phyloP scores from a whole-genome alignment of 202 grass and related monocot genomes.

The Carex sylvatica region DNA sequence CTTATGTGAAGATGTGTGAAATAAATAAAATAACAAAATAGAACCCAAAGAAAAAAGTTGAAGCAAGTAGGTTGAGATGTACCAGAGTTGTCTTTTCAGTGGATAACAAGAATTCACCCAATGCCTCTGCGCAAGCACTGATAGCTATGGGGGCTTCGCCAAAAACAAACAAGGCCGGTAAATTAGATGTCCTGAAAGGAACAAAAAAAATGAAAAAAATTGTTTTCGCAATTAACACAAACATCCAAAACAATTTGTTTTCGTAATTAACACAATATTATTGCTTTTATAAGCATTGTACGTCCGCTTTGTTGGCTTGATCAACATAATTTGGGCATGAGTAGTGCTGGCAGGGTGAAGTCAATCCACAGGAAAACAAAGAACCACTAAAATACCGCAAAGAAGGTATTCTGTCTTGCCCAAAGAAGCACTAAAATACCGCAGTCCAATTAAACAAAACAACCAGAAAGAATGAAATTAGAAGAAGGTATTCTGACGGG shows the following conservation, averaged over 20 bases:
- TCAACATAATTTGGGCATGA: background rate
- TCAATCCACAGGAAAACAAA: background rate
- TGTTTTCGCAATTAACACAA: background rate
- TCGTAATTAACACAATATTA: background rate
- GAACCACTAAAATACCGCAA: background rate
- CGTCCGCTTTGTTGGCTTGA: background rate
- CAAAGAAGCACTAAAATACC: background rate
- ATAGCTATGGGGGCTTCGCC: slow-evolving; percentile 60
- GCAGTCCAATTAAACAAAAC: background rate
- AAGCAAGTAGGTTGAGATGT: slow-evolving; percentile 18
- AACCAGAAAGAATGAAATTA: background rate
- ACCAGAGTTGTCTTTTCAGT: slow-evolving; percentile 61
- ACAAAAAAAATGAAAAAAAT: background rate
- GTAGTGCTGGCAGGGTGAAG: background rate
- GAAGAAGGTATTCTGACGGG: slow-evolving; percentile 43
- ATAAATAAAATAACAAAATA: background rate
- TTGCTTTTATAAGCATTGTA: background rate
- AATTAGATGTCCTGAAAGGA: slow-evolving; percentile 75
- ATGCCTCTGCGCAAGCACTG: slow-evolving; percentile 36
- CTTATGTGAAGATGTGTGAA: background rate
- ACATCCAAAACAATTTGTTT: background rate
- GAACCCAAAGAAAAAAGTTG: slow-evolving; percentile 4
- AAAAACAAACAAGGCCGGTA: slow-evolving; percentile 84
- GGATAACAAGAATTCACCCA: slow-evolving; percentile 44
- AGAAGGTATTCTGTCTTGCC: background rate